phyloP scores from a whole-genome alignment of 164 flowering plant species.

The Vitis cinerea region DNA sequence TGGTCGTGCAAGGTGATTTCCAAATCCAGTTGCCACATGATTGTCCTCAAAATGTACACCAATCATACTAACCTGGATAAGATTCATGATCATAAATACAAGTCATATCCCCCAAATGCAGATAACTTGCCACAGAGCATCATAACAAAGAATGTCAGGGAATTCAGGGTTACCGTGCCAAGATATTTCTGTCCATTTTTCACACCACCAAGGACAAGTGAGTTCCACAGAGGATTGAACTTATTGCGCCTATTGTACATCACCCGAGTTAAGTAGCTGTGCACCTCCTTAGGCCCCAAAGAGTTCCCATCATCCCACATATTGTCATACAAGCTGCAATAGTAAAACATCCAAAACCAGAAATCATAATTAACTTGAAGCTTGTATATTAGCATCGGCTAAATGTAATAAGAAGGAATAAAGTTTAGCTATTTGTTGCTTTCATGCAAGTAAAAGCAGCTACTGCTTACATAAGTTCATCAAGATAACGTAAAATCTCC shows the following conservation, averaged over 20 bases:
- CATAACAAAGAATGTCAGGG: background rate
- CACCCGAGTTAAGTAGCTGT: constrained; percentile 69
- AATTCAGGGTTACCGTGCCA: constrained; percentile 60
- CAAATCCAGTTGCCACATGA: constrained; percentile 97
- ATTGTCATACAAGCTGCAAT: constrained; percentile 74
- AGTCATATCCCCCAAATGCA: background rate
- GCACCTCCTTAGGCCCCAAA: constrained; percentile 93
- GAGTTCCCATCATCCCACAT: constrained; percentile 99
- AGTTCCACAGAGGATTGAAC: constrained; percentile 89
- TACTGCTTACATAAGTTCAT: constrained; percentile 84
- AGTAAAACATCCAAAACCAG: constrained; percentile 7
- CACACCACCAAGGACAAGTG: constrained; percentile 94
- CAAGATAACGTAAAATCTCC: constrained; percentile 80
- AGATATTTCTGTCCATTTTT: constrained; percentile 93
- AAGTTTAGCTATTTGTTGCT: background rate
- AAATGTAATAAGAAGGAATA: background rate
- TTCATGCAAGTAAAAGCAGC: background rate
- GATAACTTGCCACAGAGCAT: constrained; percentile 2
- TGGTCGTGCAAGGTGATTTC: constrained; percentile 94
- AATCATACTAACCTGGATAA: constrained; percentile 82
- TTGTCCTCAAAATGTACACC: constrained; percentile 91
- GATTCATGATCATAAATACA: background rate
- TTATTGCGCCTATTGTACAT: constrained; percentile 83
- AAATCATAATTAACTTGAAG: background rate
- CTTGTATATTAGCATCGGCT: background rate